Evolutionary conservation across 768 basidiomycete species (phyloP), one percentile per base, ranked within the genome.

Genomic region (Filobasidium floriforme): DNA sequence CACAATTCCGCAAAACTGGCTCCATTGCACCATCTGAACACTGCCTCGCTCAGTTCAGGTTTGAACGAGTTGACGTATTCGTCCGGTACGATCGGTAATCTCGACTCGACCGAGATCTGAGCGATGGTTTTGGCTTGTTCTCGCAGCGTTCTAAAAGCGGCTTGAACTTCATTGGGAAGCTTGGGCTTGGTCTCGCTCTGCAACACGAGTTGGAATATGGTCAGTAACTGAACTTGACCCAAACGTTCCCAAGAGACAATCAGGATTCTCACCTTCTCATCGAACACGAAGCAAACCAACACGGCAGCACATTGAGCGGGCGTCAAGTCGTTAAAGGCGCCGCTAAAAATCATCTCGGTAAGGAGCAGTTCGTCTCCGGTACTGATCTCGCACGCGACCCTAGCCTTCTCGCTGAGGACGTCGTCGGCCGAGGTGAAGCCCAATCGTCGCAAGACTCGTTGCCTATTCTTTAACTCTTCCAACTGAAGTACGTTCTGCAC

Each of bases 351-450:
- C 73, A 99, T 84, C 79, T 98, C 96, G 0, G 96, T 99, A 68
- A 99, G 83, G 41, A 99, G 82, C 61, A 99, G 80, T 80, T 99
- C 96, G 74, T 99, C 96, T 7, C 96, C 96, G 1, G 92, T 88
- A 75, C 89, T 92, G 79, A 99, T 98, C 80, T 99, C 96, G 76
- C 96, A 99, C 19, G 96, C 96, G 0, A 99, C 94, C 44, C 96
- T 84, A 0, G 96, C 96, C 81, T 99, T 99, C 84, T 92, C 87
- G 76, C 98, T 96, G 24, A 98, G 91, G 66, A 98, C 96, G 77
- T 98, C 94, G 0, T 87, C 84, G 11, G 86, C 77, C 15, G 84
- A 88, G 1, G 92, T 93, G 82, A 98, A 98, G 0, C 88, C 93
- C 7, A 99, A 81, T 41, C 96, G 85, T 41, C 96, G 85, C 29